phyloP scores from a whole-genome alignment of 805 yeast genomes.

The Metschnikowia gruessii region DNA sequence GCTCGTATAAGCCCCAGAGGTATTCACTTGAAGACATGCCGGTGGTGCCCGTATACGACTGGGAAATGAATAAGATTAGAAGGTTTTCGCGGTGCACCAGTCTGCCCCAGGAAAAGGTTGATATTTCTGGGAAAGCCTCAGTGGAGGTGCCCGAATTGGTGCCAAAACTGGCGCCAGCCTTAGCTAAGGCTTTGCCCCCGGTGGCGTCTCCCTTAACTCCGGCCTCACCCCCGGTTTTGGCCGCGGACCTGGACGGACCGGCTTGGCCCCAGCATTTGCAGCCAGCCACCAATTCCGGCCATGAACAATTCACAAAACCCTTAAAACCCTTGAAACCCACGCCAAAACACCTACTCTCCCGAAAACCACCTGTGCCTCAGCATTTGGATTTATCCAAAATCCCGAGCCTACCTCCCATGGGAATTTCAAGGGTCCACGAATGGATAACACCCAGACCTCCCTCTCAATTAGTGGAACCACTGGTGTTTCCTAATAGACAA shows the following conservation, averaged over 20 bases:
- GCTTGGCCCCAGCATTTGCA: slow-evolving; percentile 2
- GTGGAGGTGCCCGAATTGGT: too few relatives aligned
- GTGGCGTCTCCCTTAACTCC: neutral
- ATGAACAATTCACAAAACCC: too few relatives aligned
- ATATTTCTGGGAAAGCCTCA: too few relatives aligned
- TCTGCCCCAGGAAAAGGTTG: neutral
- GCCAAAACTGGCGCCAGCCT: too few relatives aligned
- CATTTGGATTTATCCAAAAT: neutral
- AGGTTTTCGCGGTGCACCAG: slow-evolving; percentile 15
- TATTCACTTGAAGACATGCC: slow-evolving; percentile 30
- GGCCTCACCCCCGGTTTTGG: too few relatives aligned
- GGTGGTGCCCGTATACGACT: slow-evolving; percentile 23
- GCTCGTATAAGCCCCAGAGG: slow-evolving; percentile 28
- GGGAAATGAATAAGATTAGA: slow-evolving; percentile 22
- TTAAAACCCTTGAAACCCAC: too few relatives aligned
- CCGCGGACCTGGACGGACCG: too few relatives aligned
- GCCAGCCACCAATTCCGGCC: slow-evolving; percentile 5
- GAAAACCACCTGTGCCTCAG: neutral
- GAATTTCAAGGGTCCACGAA: neutral
- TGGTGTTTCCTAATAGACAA: neutral
- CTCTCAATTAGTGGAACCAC: neutral
- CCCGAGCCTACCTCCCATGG: neutral
- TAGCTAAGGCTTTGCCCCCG: neutral
- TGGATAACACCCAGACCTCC: slow-evolving; percentile 1
- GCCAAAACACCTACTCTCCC: neutral